Evolutionary conservation across 768 basidiomycete genomes (phyloP).

Genomic region (Lanmaoa rubissima): DNA sequence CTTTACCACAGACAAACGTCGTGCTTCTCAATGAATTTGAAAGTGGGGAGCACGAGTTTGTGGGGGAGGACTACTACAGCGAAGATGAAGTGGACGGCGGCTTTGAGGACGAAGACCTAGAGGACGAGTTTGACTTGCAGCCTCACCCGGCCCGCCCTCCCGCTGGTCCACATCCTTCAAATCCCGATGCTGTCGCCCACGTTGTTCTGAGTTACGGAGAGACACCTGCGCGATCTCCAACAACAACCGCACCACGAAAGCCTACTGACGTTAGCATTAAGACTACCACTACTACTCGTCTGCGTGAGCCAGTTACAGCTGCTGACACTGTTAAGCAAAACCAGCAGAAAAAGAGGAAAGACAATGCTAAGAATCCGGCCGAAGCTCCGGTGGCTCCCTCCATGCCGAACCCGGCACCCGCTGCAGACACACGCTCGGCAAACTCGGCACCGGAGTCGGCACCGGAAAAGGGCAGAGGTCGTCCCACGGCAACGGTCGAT

Average conservation of each 20-base stretch:
- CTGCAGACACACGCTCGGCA: constrained; percentile 24
- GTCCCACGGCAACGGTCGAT: constrained; percentile 33
- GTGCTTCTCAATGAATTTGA: constrained; percentile 41
- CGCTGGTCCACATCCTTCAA: constrained; percentile 14
- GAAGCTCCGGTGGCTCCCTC: constrained; percentile 24
- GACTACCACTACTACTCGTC: constrained; percentile 28
- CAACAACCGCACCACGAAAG: constrained; percentile 6
- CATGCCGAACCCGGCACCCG: constrained; percentile 29
- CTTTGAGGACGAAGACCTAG: constrained; percentile 38
- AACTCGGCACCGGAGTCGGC: constrained; percentile 32
- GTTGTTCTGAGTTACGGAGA: constrained; percentile 43
- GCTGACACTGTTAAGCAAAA: constrained; percentile 22
- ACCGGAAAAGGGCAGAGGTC: constrained; percentile 33
- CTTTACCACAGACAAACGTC: constrained; percentile 34
- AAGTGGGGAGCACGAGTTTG: constrained; percentile 35
- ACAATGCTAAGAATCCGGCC: constrained; percentile 23
- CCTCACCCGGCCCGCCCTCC: constrained; percentile 23
- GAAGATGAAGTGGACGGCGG: constrained; percentile 46
- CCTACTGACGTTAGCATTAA: constrained; percentile 24
- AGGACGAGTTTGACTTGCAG: constrained; percentile 31
- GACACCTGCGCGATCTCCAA: constrained; percentile 18
- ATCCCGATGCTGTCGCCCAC: constrained; percentile 34
- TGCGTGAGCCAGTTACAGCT: constrained; percentile 20
- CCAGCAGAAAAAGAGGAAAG: constrained; percentile 49
- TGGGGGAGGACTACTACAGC: constrained; percentile 45